These are phyloP conservation scores for Backusella macrospora DNA, from an alignment of 192 early-diverging fungal species.

Conservation along the genomic window DNA sequence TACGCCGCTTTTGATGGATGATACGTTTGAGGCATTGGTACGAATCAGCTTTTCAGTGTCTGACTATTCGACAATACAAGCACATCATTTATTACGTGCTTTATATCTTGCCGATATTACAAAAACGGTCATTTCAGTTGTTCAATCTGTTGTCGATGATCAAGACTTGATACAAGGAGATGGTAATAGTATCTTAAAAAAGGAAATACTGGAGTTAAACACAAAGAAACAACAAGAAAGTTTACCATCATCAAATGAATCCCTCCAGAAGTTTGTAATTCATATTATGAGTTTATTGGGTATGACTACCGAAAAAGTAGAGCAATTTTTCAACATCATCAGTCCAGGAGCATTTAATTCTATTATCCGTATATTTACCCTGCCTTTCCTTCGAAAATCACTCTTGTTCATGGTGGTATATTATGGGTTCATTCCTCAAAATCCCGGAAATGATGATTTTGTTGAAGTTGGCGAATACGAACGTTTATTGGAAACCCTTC, in stretches of 20 bases:
- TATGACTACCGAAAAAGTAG: constrained; percentile 11
- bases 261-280: constrained; percentile 14
- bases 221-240: background rate
- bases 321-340: constrained; percentile 26
- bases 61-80: constrained; percentile 38
- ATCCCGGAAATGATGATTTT: constrained; percentile 40
- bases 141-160: constrained; percentile 37
- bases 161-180: constrained; percentile 1
- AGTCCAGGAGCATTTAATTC: constrained; percentile 6
- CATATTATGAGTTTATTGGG: constrained; percentile 16
- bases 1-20: constrained; percentile 69
- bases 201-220: background rate
- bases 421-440: constrained; percentile 61
- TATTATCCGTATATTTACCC: constrained; percentile 51
- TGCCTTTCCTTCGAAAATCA: constrained; percentile 77
- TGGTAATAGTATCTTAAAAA: background rate
- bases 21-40: constrained; percentile 68
- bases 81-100: constrained; percentile 68
- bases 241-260: background rate
- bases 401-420: constrained; percentile 65
- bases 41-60: constrained; percentile 56
- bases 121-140: constrained; percentile 56
- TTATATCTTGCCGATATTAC: constrained; percentile 75
- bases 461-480: constrained; percentile 60
- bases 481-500: constrained; percentile 68